Evolutionary conservation across 164 flowering plant genomes (phyloP).

Genomic region (Magnolia sinica): DNA sequence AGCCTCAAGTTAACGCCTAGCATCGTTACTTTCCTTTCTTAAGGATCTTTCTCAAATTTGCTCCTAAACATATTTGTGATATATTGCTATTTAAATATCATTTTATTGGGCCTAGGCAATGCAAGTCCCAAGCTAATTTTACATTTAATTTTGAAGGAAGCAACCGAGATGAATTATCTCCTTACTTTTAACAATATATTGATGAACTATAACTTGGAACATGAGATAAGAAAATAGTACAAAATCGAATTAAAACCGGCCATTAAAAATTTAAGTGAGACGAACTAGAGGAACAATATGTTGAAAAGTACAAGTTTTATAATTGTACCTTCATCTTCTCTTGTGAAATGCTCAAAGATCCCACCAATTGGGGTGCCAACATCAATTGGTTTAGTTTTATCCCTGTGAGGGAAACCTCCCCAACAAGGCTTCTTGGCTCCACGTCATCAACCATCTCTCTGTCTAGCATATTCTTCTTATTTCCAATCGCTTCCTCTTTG

Average conservation of each 20-base stretch:
- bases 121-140: too few relatives aligned
- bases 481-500: slow-evolving; percentile 21
- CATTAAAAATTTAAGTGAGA: not conserved
- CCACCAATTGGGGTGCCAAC: slow-evolving; percentile 90
- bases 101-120: too few relatives aligned
- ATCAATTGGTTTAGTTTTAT: slow-evolving; percentile 86
- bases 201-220: not conserved
- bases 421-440: slow-evolving; percentile 50
- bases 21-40: too few relatives aligned
- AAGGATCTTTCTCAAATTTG: too few relatives aligned
- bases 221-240: not conserved
- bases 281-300: not conserved
- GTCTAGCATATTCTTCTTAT: slow-evolving; percentile 20
- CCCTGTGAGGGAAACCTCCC: slow-evolving; percentile 79
- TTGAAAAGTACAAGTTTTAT: not conserved
- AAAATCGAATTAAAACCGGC: not conserved
- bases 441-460: slow-evolving; percentile 21
- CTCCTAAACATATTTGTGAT: too few relatives aligned
- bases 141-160: not conserved
- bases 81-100: too few relatives aligned
- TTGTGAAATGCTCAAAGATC: slow-evolving; percentile 61
- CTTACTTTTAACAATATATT: not conserved
- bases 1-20: too few relatives aligned
- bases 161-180: slow-evolving; percentile 2
- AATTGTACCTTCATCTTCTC: slow-evolving; percentile 63